Conservation (phyloP, 495 filamentous ascomycete species). For the Penicillium bialowiezense region DNA sequence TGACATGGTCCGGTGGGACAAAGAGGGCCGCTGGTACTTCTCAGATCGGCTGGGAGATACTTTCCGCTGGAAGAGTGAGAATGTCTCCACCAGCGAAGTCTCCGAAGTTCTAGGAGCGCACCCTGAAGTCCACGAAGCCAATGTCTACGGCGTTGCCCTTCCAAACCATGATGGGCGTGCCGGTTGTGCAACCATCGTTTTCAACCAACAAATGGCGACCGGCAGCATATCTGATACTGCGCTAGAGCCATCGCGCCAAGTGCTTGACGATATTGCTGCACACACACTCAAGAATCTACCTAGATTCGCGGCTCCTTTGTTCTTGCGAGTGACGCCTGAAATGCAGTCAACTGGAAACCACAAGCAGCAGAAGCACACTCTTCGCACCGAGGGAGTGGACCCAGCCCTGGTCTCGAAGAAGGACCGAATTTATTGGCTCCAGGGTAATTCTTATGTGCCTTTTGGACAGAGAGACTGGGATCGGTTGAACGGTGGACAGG, state of each 20-base stretch:
- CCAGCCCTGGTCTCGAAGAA: slow-evolving; percentile 49
- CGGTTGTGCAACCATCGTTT: slow-evolving; percentile 72
- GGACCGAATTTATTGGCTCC: slow-evolving; percentile 71
- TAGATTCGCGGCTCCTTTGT: slow-evolving; percentile 73
- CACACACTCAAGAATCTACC: slow-evolving; percentile 62
- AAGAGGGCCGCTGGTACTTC: slow-evolving; percentile 77
- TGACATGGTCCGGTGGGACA: slow-evolving; percentile 71
- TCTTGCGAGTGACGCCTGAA: slow-evolving; percentile 62
- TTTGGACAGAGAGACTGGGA: slow-evolving; percentile 70
- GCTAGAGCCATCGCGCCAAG: slow-evolving; percentile 31
- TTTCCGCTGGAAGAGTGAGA: slow-evolving; percentile 94
- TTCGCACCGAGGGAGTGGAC: slow-evolving; percentile 74
- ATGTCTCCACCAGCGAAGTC: slow-evolving; percentile 80
- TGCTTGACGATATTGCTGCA: slow-evolving; percentile 56
- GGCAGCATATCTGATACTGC: slow-evolving; percentile 22
- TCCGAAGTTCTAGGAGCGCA: slow-evolving; percentile 68
- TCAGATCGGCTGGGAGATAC: slow-evolving; percentile 91
- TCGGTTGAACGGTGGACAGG: slow-evolving; percentile 60
- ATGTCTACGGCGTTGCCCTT: slow-evolving; percentile 83
- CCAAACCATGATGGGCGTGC: slow-evolving; percentile 85
- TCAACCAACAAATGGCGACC: slow-evolving; percentile 43
- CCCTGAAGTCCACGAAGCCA: slow-evolving; percentile 68
- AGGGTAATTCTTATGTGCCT: slow-evolving; percentile 59
- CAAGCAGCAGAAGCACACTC: slow-evolving; percentile 74
- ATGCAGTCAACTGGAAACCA: slow-evolving; percentile 77